Percentiles rank a stretch among this genome's conserved stretches.
Conservation (phyloP, 1,284 basidiomycete genomes). For the Tilletia walkeri region DNA sequence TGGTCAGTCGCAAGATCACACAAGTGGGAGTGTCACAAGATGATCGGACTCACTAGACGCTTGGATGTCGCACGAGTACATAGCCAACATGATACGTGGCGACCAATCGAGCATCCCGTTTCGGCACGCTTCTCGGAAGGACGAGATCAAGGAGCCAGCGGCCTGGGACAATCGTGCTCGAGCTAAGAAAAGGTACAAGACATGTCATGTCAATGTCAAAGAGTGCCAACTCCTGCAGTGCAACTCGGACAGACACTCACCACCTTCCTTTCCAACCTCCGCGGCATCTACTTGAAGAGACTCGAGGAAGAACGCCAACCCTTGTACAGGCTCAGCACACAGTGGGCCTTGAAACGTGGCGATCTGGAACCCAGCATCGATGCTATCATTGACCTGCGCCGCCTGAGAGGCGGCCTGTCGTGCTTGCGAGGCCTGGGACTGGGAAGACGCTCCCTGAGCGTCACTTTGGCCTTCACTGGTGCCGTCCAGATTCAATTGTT, state of each 20-base stretch:
- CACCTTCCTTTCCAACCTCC: constrained; percentile 59
- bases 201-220: constrained; percentile 23
- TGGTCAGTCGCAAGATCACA: neutral
- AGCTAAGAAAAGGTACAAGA: constrained; percentile 57
- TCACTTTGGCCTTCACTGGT: neutral
- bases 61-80: constrained; percentile 99
- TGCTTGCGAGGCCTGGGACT: neutral
- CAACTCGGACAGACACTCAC: constrained; percentile 56
- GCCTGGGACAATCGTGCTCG: constrained; percentile 71
- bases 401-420: neutral
- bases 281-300: constrained; percentile 65
- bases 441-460: too few species aligned
- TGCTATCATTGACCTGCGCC: constrained; percentile 51
- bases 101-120: constrained; percentile 94
- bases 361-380: constrained; percentile 93
- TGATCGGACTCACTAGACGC: constrained; percentile 73
- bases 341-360: constrained; percentile 90
- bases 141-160: constrained; percentile 82
- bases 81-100: constrained; percentile 90
- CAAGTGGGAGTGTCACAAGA: neutral
- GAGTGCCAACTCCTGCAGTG: neutral
- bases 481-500: constrained; percentile 2
- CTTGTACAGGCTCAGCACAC: constrained; percentile 91
- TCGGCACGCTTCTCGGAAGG: constrained; percentile 82
- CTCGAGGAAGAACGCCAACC: constrained; percentile 88